Conservation (phyloP, 345 rosid species). For the Mercurialis annua region DNA sequence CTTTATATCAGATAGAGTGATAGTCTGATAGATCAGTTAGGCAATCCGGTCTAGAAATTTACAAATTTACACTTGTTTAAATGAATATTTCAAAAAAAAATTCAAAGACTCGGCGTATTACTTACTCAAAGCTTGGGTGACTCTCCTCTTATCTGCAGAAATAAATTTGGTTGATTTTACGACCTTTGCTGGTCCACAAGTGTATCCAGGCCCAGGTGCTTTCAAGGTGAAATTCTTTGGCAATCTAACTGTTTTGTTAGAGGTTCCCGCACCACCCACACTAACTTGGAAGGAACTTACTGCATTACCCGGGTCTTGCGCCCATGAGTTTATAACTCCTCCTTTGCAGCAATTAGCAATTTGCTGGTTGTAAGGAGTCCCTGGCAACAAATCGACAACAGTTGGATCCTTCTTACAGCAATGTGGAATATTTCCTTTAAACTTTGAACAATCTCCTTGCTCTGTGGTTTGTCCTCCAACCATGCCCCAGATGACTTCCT, state of each 20-base stretch:
- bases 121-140: conserved; percentile 36
- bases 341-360: conserved; percentile 38
- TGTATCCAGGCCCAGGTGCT: conserved; percentile 36
- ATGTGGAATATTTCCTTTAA: conserved; percentile 30
- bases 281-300: conserved; percentile 31
- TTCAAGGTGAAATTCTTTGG: conserved; percentile 34
- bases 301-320: conserved; percentile 25
- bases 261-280: conserved; percentile 35
- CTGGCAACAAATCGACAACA: conserved; percentile 32
- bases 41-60: not conserved
- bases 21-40: not conserved
- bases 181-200: conserved; percentile 33
- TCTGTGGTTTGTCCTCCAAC: conserved; percentile 31
- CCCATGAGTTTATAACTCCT: conserved; percentile 31
- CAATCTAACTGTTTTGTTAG: conserved; percentile 30
- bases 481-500: conserved; percentile 36
- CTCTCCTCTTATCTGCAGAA: conserved; percentile 27
- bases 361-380: conserved; percentile 37
- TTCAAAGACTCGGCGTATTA: not conserved
- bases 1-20: not conserved
- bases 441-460: conserved; percentile 32
- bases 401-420: conserved; percentile 33
- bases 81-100: not conserved
- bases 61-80: not conserved
- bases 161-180: conserved; percentile 24